These are phyloP conservation scores for Aquilaria malaccensis DNA, from an alignment of 345 rosid genomes.

Conservation along the genomic window DNA sequence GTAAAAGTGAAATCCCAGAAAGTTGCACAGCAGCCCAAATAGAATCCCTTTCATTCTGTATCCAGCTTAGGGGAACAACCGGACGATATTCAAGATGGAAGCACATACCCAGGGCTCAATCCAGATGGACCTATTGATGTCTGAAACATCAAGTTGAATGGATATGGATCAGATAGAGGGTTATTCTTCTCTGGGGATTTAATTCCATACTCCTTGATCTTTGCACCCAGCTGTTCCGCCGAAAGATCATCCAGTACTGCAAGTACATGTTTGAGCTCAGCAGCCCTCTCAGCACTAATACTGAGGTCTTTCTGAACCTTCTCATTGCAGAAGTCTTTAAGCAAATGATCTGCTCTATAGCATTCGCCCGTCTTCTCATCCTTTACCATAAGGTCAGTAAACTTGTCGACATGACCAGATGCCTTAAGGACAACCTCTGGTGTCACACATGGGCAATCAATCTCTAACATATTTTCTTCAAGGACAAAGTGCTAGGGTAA, in stretches of 20 bases:
- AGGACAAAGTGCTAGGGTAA: conserved; percentile 81
- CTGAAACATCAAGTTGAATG: conserved; percentile 93
- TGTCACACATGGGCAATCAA: conserved; percentile 92
- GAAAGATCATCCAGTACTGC: conserved; percentile 82
- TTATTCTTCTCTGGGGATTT: conserved; percentile 79
- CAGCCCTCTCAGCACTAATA: conserved; percentile 61
- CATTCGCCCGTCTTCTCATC: conserved; percentile 84
- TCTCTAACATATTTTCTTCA: conserved; percentile 93
- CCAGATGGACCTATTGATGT: conserved; percentile 98
- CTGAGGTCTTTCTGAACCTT: conserved; percentile 82
- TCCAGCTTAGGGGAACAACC: no score
- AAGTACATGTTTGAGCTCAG: conserved; percentile 71
- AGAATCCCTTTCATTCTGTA: no score
- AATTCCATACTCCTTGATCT: conserved; percentile 77
- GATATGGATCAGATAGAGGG: conserved; percentile 84
- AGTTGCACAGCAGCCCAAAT: background rate
- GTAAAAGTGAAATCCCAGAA: background rate
- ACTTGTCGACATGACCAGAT: conserved; percentile 95
- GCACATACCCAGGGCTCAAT: conserved; percentile 59
- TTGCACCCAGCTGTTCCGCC: conserved; percentile 66
- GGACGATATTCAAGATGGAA: background rate
- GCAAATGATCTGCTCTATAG: conserved; percentile 85
- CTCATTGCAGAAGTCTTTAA: conserved; percentile 81
- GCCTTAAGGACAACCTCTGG: conserved; percentile 94
- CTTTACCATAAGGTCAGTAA: conserved; percentile 97